Conservation (phyloP, 1,284 basidiomycete genomes). For the Rhizopogon parksii region DNA sequence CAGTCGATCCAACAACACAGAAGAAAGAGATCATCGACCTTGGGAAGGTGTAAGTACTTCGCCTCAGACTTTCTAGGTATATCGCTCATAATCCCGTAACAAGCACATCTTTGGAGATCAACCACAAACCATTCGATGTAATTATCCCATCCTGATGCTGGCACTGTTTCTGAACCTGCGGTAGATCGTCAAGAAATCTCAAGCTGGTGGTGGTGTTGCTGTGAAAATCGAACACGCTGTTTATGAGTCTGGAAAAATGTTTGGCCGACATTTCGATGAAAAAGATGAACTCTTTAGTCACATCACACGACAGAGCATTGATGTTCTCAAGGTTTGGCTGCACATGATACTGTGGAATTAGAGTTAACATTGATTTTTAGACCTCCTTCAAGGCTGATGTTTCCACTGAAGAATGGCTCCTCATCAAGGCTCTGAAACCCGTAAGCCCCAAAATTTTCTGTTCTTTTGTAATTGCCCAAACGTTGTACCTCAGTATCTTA, state of each 20-base stretch:
- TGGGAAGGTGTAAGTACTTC: conserved; percentile 79
- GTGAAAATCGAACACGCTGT: conserved; percentile 98
- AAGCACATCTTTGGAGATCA: conserved; percentile 92
- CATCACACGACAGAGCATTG: conserved; percentile 89
- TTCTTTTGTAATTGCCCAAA: not conserved
- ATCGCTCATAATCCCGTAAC: conserved; percentile 8
- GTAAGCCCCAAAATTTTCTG: conserved; percentile 36
- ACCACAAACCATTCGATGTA: conserved; percentile 78
- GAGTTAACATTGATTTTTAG: conserved; percentile 31
- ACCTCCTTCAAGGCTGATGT: conserved; percentile 87
- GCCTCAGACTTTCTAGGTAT: conserved; percentile 1
- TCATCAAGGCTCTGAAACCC: conserved; percentile 89
- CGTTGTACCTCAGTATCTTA: conserved; percentile 32
- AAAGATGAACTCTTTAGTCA: conserved; percentile 92
- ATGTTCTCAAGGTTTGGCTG: conserved; percentile 75
- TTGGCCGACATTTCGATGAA: conserved; percentile 92
- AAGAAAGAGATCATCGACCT: conserved; percentile 90
- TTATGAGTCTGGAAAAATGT: conserved; percentile 94
- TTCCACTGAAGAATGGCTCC: conserved; percentile 86
- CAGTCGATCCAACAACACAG: conserved; percentile 76
- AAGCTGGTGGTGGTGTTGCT: conserved; percentile 93
- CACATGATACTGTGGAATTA: not conserved
- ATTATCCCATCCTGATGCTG: conserved; percentile 18
- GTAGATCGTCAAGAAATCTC: conserved; percentile 85
- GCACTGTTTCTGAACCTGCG: conserved; percentile 14